A percentile compares a stretch with the other conserved stretches of the same genome.
Conservation (phyloP, 495 filamentous ascomycete species). For the Pyrenula aspistea region DNA sequence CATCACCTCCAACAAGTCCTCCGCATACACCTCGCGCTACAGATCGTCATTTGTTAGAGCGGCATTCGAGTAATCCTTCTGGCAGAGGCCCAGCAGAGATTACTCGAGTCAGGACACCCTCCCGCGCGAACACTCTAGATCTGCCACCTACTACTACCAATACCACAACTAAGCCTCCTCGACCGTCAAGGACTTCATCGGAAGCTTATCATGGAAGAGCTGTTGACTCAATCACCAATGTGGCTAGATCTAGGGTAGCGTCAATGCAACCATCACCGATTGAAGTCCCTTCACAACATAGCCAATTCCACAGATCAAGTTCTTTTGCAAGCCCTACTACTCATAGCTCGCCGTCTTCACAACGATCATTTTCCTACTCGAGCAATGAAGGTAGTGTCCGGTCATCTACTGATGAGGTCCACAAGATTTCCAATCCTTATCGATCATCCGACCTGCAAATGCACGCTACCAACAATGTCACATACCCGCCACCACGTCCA, state of each 20-base stretch:
- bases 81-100: background rate
- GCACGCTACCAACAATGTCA: background rate
- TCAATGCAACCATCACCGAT: conserved; percentile 3
- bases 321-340: background rate
- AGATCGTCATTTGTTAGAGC: background rate
- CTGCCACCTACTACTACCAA: conserved; percentile 6
- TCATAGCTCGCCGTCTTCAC: background rate
- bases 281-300: background rate
- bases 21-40: conserved; percentile 1
- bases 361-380: background rate
- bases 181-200: background rate
- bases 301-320: background rate
- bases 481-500: conserved; percentile 5
- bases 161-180: background rate
- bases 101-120: conserved; percentile 1
- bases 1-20: conserved; percentile 7
- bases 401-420: background rate
- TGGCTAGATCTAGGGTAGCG: conserved; percentile 1
- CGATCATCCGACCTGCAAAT: background rate
- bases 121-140: background rate
- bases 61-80: background rate
- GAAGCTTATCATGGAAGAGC: background rate
- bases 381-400: background rate
- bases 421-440: background rate
- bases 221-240: background rate